Evolutionary conservation across 2,329 filamentous ascomycete species (phyloP), one percentile per base, ranked within the genome.

Genomic region (Fusarium piperis): DNA sequence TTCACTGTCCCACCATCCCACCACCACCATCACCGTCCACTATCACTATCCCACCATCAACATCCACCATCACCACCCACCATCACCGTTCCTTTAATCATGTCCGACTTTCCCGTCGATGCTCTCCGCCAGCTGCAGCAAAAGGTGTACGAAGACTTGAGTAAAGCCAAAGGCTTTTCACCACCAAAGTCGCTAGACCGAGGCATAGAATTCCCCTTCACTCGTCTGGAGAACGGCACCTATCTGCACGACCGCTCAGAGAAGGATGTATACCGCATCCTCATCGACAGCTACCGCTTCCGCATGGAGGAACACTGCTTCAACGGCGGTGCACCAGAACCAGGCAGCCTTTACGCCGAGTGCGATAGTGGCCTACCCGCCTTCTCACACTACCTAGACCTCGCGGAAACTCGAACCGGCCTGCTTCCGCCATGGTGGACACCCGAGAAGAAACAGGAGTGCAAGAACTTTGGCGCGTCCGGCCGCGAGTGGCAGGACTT

Each of bases 221-320:
- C 79, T 2, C 77, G 76, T n/a, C 81, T 87, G 2, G 62, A 79
- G 2, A 76, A 78, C 3, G 77, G 77, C 35, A 85, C 77, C 4
- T 87, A 79, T 76, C 81, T 88, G 4, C 81, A 86, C 61, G 74
- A 78, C 67, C 83, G 83, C 13, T 78, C 83, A 2, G 78, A 85
- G 67, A 74, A 74, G 18, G 85, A 87, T 44, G 81, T 84, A 5
- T 88, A 83, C 74, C 72, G 77, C 26, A 70, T 86, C 1, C 81
- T 88, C 12, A 81, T 87, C 59, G 85, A 88, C 66, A 67, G 80
- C 2, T 87, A 86, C 71, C 84, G 84, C 32, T 70, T 88, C n/a
- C 82, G 81, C n/a, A 63, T 81, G n/a, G 78, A 82, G 3, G 84
- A 86, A 63, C 64, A 74, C 10, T 76, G 78, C 68, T 75, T 64